phyloP scores from a whole-genome alignment of 208 protist species.

The Leishmania martiniquensis region DNA sequence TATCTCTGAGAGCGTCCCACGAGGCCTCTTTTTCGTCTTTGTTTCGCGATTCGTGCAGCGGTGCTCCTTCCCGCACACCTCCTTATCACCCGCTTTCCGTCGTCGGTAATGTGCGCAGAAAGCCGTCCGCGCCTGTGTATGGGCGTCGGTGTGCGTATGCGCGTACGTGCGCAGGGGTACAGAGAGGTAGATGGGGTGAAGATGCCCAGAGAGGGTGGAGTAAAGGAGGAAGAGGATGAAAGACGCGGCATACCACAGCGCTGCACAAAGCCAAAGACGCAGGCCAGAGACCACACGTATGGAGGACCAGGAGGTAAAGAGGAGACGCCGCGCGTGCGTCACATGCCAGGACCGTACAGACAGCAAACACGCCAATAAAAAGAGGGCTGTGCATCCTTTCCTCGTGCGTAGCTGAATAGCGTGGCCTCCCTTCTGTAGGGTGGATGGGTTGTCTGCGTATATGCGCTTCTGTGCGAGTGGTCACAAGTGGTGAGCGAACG shows the following conservation, averaged over 20 bases:
- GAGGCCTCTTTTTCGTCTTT: neutral
- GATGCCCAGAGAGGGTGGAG: neutral
- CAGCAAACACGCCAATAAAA: neutral
- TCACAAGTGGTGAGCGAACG: neutral
- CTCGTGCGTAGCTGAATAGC: neutral
- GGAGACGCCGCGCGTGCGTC: neutral
- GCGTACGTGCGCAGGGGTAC: no score
- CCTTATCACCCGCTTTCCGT: neutral
- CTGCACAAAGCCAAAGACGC: neutral
- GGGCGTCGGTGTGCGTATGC: constrained; percentile 11
- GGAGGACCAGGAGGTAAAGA: neutral
- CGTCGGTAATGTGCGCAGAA: neutral
- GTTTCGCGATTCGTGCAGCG: no score
- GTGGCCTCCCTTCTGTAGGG: neutral
- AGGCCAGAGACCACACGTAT: neutral
- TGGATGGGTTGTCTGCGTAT: neutral
- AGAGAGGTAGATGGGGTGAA: neutral
- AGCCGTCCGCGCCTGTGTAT: neutral
- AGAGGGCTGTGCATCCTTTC: neutral
- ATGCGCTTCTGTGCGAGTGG: neutral
- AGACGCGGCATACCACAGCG: neutral
- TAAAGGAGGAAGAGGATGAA: neutral
- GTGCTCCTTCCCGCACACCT: neutral
- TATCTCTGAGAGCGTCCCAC: neutral
- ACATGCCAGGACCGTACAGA: neutral